Evolutionary conservation across 306 rosid genomes (phyloP).

Genomic region (Quercus ilex): DNA sequence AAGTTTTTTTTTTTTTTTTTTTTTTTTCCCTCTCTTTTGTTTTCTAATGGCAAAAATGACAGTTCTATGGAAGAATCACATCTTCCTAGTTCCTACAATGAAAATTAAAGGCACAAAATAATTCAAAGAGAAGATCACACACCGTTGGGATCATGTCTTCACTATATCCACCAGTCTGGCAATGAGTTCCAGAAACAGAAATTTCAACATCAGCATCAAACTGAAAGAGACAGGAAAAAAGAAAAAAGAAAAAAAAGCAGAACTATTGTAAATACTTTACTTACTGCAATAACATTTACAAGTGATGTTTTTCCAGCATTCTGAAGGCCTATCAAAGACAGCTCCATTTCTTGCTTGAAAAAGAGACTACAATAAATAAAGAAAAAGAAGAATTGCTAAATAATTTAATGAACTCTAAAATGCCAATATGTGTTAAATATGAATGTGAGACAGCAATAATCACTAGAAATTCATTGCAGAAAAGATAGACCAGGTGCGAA

Average conservation of each 20-base stretch:
- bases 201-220: conserved; percentile 16
- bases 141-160: conserved; percentile 86
- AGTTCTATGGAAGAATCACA: background rate
- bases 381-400: background rate
- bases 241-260: background rate
- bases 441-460: background rate
- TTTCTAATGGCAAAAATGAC: no score
- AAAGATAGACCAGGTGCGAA: background rate
- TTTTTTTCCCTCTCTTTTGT: no score
- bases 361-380: conserved; percentile 35
- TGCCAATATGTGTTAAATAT: background rate
- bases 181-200: conserved; percentile 20
- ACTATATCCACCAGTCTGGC: conserved; percentile 63
- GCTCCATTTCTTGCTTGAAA: conserved; percentile 80
- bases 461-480: background rate
- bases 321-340: conserved; percentile 68
- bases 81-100: background rate
- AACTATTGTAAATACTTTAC: conserved; percentile 10
- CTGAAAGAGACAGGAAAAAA: background rate
- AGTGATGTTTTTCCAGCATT: conserved; percentile 77
- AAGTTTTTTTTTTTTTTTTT: background rate
- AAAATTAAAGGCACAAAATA: background rate
- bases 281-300: conserved; percentile 70
- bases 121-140: conserved; percentile 17
- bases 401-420: background rate